Evolutionary conservation across 305 asterid species (phyloP).

Genomic region (Vinca major): DNA sequence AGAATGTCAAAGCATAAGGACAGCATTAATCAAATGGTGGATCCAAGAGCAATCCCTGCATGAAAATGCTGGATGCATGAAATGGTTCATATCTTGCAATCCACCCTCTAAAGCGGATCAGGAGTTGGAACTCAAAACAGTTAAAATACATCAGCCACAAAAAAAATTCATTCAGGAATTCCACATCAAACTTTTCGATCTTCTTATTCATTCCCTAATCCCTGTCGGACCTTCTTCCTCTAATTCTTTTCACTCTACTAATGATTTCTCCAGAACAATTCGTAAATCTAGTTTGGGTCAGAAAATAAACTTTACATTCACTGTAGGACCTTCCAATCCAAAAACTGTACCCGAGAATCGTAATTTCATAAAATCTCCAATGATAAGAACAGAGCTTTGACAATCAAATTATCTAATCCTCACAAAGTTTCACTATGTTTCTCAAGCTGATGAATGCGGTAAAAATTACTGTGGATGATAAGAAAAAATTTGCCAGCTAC

Average conservation of each 20-base stretch:
- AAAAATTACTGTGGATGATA: not conserved
- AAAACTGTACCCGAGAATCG: not conserved
- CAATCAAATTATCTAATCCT: not conserved
- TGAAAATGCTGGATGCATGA: not conserved
- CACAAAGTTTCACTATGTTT: not conserved
- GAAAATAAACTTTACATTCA: not conserved
- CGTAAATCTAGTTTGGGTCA: no score
- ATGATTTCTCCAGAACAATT: no score
- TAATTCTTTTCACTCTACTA: not conserved
- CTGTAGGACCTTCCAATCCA: not conserved
- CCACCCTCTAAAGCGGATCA: not conserved
- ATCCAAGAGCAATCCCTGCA: not conserved
- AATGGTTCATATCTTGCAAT: not conserved
- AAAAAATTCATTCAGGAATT: not conserved
- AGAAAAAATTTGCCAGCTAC: not conserved
- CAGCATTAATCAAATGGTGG: not conserved
- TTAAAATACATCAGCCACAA: not conserved
- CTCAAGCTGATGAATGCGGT: not conserved
- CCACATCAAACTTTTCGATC: not conserved
- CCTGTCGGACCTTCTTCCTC: no score
- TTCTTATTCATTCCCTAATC: no score
- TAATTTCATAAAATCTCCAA: not conserved
- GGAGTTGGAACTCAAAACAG: not conserved
- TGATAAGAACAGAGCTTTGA: no score
- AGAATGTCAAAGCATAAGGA: not conserved